A percentile compares a stretch with the other conserved stretches of the same genome.
Evolutionary conservation across 345 rosid species (phyloP).

Genomic region (Raphanus raphanistrum): DNA sequence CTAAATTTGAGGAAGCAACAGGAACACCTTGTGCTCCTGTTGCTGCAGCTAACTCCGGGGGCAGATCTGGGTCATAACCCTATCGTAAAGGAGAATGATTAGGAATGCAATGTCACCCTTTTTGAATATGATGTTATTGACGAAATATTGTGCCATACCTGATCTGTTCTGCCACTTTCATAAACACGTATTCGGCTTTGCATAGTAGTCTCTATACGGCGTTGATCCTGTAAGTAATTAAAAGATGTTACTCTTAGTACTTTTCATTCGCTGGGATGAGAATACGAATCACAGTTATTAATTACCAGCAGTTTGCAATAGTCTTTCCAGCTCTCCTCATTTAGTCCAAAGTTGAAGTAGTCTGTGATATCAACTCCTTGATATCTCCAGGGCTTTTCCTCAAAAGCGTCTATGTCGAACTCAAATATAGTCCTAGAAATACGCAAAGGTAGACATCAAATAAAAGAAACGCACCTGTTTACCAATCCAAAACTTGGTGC

Average conservation of each 20-base stretch:
- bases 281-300: constrained; percentile 29
- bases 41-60: constrained; percentile 98
- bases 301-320: constrained; percentile 95
- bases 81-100: constrained; percentile 35
- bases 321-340: constrained; percentile 98
- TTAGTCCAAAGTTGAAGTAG: constrained; percentile 93
- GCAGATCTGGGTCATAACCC: constrained; percentile 97
- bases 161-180: constrained; percentile 92
- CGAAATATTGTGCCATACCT: constrained; percentile 51
- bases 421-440: constrained; percentile 91
- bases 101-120: constrained; percentile 16
- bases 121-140: constrained; percentile 1
- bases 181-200: constrained; percentile 98
- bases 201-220: constrained; percentile 86
- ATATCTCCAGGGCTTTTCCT: constrained; percentile 98
- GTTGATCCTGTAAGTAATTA: constrained; percentile 69
- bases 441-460: constrained; percentile 15
- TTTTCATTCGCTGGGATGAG: constrained; percentile 27
- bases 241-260: constrained; percentile 31
- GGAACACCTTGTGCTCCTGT: constrained; percentile 67
- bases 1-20: constrained; percentile 55
- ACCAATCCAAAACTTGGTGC: not conserved
- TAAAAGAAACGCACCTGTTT: constrained; percentile 10
- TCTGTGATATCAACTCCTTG: constrained; percentile 73
- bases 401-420: constrained; percentile 87